A percentile compares a stretch with the other conserved stretches of the same genome.
These are phyloP conservation scores for Alloteropsis angusta DNA, from an alignment of 202 grass and related monocot species.

Conservation along the genomic window DNA sequence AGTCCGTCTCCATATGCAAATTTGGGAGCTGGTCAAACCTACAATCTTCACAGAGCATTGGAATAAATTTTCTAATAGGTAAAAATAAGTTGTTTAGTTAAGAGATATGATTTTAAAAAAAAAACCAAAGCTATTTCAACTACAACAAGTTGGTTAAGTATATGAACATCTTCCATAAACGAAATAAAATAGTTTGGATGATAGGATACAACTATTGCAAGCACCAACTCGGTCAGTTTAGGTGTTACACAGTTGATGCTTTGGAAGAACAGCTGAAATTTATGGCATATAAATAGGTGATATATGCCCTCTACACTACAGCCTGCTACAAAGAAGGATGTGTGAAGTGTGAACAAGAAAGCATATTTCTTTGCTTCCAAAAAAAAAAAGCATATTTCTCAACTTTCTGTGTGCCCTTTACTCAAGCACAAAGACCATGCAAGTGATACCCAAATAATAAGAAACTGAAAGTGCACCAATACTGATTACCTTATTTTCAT, in stretches of 20 bases:
- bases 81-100: background rate
- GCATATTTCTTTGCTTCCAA: too few relatives aligned
- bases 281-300: background rate
- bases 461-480: background rate
- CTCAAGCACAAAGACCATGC: background rate
- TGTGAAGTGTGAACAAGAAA: background rate
- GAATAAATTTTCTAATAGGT: background rate
- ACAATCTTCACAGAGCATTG: conserved; percentile 66
- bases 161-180: background rate
- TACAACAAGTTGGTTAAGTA: background rate
- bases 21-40: conserved; percentile 57
- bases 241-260: background rate
- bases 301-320: background rate
- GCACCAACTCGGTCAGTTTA: background rate
- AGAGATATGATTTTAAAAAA: background rate
- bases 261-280: background rate
- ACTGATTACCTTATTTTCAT: conserved; percentile 86
- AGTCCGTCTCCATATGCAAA: conserved; percentile 85
- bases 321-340: background rate
- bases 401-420: background rate
- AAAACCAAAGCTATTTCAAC: background rate
- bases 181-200: conserved; percentile 2
- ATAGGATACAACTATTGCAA: background rate
- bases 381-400: background rate
- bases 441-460: background rate